Base-by-base conservation (phyloP, 2,329 filamentous ascomycete genomes). In the Aspergillus jensenii region DNA sequence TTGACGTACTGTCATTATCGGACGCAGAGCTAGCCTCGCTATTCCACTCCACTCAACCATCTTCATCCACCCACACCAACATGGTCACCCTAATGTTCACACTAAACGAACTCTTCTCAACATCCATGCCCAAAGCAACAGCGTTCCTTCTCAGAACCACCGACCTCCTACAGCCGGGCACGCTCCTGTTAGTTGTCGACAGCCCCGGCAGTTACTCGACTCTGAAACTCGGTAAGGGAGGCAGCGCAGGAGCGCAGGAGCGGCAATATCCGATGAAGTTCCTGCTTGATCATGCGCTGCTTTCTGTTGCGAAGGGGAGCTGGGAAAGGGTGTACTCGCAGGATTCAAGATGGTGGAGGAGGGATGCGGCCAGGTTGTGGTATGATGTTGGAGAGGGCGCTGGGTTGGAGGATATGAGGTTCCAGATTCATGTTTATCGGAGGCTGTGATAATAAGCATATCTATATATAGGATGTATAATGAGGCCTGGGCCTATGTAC, bases 121-220 rank as follows among this genome's bases (percentile, higher is more conserved):
- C 85, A 0, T 91, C 88, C 1, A 85, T 92, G 23, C 81, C 87
- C 2, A 85, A 87, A 65, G 91, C 93, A 0, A 96, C 93, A 0
- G 79, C 80, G 3, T 88, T 98, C 63, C 80, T 99, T 0, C 81
- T 91, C 4, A 79, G 79, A 1, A 77, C 97, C 17, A 90, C 89
- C 0, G 78, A 83, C 2, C 64, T 76, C 1, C 71, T 90, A 2
- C 76, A 80, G 0, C 59, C 78, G 0, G 88, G 86, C 0, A 85
- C 90, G 2, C 73, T 93, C 40, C 78, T 98, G 1, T 83, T 98
- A 0, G 90, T 98, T 3, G 87, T 97, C 4, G 93, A 99, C 73
- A 96, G 91, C 65, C 91, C 95, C 0, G 95, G 95, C 1, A 96
- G 89, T 74, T 98, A 98, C 74, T 95, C 93, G 0, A 91, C 92